A percentile compares a stretch with the other conserved stretches of the same genome.
phyloP scores from a whole-genome alignment of 192 early-diverging fungal species.

The Podila clonocystis region DNA sequence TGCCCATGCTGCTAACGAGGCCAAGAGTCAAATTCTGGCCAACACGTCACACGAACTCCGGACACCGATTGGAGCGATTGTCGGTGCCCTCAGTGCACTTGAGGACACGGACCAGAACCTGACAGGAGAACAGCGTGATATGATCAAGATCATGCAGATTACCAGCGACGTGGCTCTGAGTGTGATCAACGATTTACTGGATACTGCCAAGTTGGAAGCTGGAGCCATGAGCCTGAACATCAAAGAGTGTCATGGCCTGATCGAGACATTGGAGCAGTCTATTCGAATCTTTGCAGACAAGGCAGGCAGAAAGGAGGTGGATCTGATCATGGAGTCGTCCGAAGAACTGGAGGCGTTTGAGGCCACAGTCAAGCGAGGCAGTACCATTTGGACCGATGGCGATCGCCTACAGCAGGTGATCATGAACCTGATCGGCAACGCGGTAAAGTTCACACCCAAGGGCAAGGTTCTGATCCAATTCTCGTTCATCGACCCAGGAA shows the following conservation, averaged over 20 bases:
- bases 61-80: constrained; percentile 55
- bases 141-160: constrained; percentile 56
- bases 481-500: constrained; percentile 3
- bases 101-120: constrained; percentile 49
- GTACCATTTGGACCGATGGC: constrained; percentile 17
- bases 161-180: constrained; percentile 51
- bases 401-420: constrained; percentile 52
- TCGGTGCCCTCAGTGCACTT: constrained; percentile 51
- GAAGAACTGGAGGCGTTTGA: constrained; percentile 56
- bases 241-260: constrained; percentile 53
- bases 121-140: constrained; percentile 52
- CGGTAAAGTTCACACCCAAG: constrained; percentile 63
- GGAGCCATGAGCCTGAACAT: constrained; percentile 51
- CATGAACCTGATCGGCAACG: constrained; percentile 66
- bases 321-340: constrained; percentile 59
- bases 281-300: constrained; percentile 53
- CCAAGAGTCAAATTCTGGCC: constrained; percentile 54
- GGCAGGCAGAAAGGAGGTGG: constrained; percentile 48
- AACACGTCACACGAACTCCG: constrained; percentile 51
- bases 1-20: constrained; percentile 51
- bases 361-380: constrained; percentile 32
- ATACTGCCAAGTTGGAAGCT: constrained; percentile 53
- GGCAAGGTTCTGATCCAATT: constrained; percentile 30
- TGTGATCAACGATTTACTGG: constrained; percentile 52
- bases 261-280: constrained; percentile 51